phyloP scores from a whole-genome alignment of 192 early-diverging fungal species.

The Umbelopsis sp. region DNA sequence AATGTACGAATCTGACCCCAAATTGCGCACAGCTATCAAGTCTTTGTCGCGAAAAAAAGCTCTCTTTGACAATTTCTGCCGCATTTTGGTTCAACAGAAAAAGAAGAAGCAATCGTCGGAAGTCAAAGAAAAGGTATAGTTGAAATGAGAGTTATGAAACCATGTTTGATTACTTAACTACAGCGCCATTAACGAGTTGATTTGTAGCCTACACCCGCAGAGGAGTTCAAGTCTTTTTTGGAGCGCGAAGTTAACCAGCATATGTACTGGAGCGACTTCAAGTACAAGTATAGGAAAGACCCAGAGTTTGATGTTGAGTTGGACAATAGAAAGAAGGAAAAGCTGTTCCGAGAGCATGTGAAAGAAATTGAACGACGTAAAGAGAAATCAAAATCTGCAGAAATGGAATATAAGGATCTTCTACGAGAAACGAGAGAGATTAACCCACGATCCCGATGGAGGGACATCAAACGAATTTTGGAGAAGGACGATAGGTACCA shows the following conservation, averaged over 20 bases:
- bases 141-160: neutral
- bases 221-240: slow-evolving; percentile 61
- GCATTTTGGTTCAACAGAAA: slow-evolving; percentile 56
- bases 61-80: slow-evolving; percentile 77
- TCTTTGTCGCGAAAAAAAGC: slow-evolving; percentile 60
- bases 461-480: slow-evolving; percentile 65
- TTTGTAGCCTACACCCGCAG: slow-evolving; percentile 35
- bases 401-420: slow-evolving; percentile 61
- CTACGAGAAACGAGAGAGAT: slow-evolving; percentile 62
- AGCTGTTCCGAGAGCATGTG: slow-evolving; percentile 68
- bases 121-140: slow-evolving; percentile 36
- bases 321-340: slow-evolving; percentile 64
- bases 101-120: slow-evolving; percentile 47
- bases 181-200: neutral
- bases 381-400: slow-evolving; percentile 31
- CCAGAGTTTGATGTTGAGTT: slow-evolving; percentile 57
- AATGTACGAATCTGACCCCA: neutral
- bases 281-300: slow-evolving; percentile 69
- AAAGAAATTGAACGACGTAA: slow-evolving; percentile 31
- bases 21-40: slow-evolving; percentile 36
- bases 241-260: slow-evolving; percentile 54
- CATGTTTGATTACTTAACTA: neutral
- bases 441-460: slow-evolving; percentile 61
- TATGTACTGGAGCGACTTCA: slow-evolving; percentile 75
- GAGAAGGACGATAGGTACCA: slow-evolving; percentile 68